phyloP scores from a whole-genome alignment of 306 rosid genomes.

The Fragaria vesca region DNA sequence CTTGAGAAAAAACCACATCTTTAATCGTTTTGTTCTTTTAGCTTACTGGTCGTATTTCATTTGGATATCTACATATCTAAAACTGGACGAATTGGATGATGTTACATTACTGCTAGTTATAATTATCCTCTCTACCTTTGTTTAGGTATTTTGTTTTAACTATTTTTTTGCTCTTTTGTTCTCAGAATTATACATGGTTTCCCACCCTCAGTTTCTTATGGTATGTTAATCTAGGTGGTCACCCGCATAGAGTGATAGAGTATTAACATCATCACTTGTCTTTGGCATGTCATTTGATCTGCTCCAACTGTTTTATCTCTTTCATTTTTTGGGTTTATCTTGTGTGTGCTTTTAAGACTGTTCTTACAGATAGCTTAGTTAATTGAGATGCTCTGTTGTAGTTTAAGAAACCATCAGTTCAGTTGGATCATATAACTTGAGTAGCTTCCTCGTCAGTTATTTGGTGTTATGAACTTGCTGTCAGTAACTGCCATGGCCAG shows the following conservation, averaged over 20 bases:
- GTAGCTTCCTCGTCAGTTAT: not conserved
- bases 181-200: not conserved
- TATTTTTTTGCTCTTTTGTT: not conserved
- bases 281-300: not conserved
- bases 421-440: not conserved
- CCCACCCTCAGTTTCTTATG: too few species aligned
- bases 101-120: not conserved
- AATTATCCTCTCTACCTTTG: not conserved
- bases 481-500: not conserved
- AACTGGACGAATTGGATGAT: not conserved
- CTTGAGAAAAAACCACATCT: not conserved
- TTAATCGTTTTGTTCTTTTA: not conserved
- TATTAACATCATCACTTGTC: not conserved
- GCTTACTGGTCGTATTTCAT: not conserved
- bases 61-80: not conserved
- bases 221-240: not conserved
- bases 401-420: not conserved
- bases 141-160: not conserved
- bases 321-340: not conserved
- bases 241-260: not conserved
- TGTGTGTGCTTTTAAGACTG: not conserved
- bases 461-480: constrained; percentile 3
- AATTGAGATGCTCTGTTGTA: not conserved
- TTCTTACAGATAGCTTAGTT: not conserved
- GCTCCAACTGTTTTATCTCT: not conserved